Base-by-base conservation (phyloP, 2,329 filamentous ascomycete species). In the Plectosphaerella cucumerina region DNA sequence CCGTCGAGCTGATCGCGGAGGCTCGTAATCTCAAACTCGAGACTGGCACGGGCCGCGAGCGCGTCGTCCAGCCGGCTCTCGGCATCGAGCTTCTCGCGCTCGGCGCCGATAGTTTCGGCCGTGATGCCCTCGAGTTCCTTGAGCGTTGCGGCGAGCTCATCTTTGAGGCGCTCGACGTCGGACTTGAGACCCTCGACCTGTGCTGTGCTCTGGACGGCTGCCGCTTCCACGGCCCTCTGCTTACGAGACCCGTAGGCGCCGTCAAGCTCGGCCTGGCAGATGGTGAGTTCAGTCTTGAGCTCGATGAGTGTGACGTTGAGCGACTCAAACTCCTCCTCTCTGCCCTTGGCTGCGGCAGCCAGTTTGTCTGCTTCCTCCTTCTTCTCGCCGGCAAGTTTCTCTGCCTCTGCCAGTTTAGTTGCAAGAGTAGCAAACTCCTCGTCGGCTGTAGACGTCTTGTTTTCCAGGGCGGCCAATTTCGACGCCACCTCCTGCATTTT, bases 231-330 rank as follows among this genome's bases (percentile, higher is more conserved):
- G 18, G 81, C 80, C 20, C 81, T 78, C 66, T 84, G 75, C 52
- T 78, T 75, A 53, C 80, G 76, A 51, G 77, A 76, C 51, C 81
- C 81, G 61, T 84, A 83, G 22, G 81, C 81, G 51, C 79, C 79
- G 56, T 85, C 81, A 26, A 85, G 74, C 64, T 85, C 81, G 17
- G 81, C 81, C 60, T 80, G 77, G 47, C 79, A 77, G 59, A 84
- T 76, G 44, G 80, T 82, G 53, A 82, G 70, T 59, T 84, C 81
- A 49, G 80, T 83, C 72, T 84, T 84, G 62, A 81, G 72, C 66
- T 83, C 79, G 33, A 78, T 75, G 50, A 82, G 63, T 60, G 74
- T 73, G 60, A 73, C 68, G 63, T 77, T 78, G 49, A 79, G 68
- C 50, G 68, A 65, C 47, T 80, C 77, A 34, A 80, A 60, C 54